Evolutionary conservation across 2,329 filamentous ascomycete genomes (phyloP), one percentile per base, ranked within the genome.

Genomic region (Blastomyces gilchristii): DNA sequence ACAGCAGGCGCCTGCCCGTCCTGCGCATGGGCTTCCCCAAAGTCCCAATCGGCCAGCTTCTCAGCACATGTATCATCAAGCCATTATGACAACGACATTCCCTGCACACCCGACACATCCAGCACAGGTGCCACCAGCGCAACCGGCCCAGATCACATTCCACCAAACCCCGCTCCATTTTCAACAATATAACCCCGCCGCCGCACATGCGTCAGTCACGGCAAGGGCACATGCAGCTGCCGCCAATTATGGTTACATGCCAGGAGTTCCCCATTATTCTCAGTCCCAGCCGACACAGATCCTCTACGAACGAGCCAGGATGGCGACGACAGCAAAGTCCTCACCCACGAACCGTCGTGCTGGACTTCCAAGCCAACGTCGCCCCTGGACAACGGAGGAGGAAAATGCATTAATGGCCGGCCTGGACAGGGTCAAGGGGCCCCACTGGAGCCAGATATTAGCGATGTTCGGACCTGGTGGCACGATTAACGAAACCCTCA

Each of bases 381-480:
- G 91, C 37, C 90, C 91, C 0, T 96, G 91, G 91, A 90, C 88
- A 0, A 86, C 88, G 3, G 90, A 94, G 66, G 91, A 96, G 75
- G 91, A 96, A 72, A 91, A 91, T 73, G 91, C 91, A 0, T 80
- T 96, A 22, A 93, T 96, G 87, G 85, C 88, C 58, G 91, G 91
- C 0, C 83, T 96, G 3, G 91, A 95, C 71, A 85, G 88, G 72
- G 91, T 96, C 57, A 91, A 92, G 72, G 91, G 91, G 0, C 91
- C 91, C 22, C 91, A 96, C 70, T 96, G 91, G 91, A 93, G 89
- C 68, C 91, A 96, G 72, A 96, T 96, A 57, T 79, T 96, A 14
- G 87, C 87, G 1, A 82, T 96, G 52, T 96, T 93, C 72, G 91
- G 91, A 0, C 83, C 85, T 0, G 88, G 87, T 52, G 91, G 91